A percentile compares a stretch with the other conserved stretches of the same genome.
These are phyloP conservation scores for Conticribra guillardii DNA, from an alignment of 108 stramenopile species.

Conservation along the genomic window DNA sequence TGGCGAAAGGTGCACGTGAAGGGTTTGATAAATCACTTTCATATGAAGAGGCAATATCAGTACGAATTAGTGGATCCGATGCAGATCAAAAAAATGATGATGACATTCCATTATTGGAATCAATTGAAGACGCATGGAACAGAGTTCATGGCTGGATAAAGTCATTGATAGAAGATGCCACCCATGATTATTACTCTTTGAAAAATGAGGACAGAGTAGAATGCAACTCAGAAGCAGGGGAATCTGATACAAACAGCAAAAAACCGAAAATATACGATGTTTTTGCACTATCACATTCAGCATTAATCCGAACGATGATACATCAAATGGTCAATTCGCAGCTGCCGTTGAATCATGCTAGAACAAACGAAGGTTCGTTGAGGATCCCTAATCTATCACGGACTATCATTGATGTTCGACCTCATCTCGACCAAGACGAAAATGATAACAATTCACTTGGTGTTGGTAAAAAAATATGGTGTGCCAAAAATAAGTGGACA, in stretches of 20 bases:
- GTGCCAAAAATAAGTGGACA: constrained; percentile 8
- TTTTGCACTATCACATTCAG: constrained; percentile 62
- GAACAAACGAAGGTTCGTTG: constrained; percentile 38
- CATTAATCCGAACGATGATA: constrained; percentile 53
- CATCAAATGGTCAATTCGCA: constrained; percentile 47
- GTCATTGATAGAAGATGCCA: constrained; percentile 44
- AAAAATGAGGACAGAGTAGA: neutral
- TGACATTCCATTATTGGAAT: constrained; percentile 53
- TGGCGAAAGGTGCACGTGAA: constrained; percentile 67
- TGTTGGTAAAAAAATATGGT: neutral
- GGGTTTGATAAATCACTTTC: constrained; percentile 46
- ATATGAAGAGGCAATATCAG: constrained; percentile 43
- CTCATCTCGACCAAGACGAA: neutral
- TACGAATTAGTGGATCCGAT: constrained; percentile 11
- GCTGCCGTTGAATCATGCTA: constrained; percentile 31
- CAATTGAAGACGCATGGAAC: constrained; percentile 53
- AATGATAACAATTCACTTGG: neutral
- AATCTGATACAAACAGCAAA: neutral
- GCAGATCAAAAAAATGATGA: neutral
- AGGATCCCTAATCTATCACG: constrained; percentile 44
- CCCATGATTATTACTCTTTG: constrained; percentile 22
- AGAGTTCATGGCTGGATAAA: constrained; percentile 52
- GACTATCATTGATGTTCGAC: constrained; percentile 45
- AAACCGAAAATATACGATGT: constrained; percentile 43
- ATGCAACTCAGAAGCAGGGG: constrained; percentile 9